phyloP scores from a whole-genome alignment of 352 stramenopile species.

The Phytophthora syringae region DNA sequence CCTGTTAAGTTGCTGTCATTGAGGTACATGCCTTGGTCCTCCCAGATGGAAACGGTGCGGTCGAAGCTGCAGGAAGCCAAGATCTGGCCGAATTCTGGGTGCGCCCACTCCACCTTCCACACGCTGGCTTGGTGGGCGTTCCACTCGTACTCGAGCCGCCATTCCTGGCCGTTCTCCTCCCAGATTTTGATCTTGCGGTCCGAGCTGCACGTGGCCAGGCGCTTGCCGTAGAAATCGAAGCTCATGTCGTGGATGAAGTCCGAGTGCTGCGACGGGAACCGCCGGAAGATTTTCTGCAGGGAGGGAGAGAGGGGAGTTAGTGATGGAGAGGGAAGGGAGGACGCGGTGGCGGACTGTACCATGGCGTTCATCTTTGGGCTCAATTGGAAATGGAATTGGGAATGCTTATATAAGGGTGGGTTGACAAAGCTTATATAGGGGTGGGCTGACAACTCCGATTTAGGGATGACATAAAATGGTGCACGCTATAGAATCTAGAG shows the following conservation, averaged over 20 bases:
- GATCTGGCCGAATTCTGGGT: conserved; percentile 97
- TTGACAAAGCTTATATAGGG: too few relatives aligned
- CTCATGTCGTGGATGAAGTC: conserved; percentile 94
- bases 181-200: conserved; percentile 94
- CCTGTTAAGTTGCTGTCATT: conserved; percentile 31
- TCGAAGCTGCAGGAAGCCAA: conserved; percentile 95
- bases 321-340: background rate
- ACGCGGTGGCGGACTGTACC: too few relatives aligned
- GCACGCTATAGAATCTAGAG: too few relatives aligned
- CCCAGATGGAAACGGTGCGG: conserved; percentile 95
- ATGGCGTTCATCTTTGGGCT: conserved; percentile 28
- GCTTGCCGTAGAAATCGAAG: conserved; percentile 94
- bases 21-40: conserved; percentile 87
- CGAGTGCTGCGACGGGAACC: conserved; percentile 87
- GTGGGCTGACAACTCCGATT: too few relatives aligned
- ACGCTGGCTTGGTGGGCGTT: conserved; percentile 91
- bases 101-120: conserved; percentile 94
- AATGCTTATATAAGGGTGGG: background rate
- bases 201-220: conserved; percentile 91
- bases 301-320: background rate
- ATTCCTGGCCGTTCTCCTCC: conserved; percentile 86
- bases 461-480: too few relatives aligned
- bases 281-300: conserved; percentile 79
- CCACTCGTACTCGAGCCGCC: conserved; percentile 90
- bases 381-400: background rate